These are phyloP conservation scores for Pythium guiyangense DNA, from an alignment of 352 stramenopile species.

Conservation along the genomic window DNA sequence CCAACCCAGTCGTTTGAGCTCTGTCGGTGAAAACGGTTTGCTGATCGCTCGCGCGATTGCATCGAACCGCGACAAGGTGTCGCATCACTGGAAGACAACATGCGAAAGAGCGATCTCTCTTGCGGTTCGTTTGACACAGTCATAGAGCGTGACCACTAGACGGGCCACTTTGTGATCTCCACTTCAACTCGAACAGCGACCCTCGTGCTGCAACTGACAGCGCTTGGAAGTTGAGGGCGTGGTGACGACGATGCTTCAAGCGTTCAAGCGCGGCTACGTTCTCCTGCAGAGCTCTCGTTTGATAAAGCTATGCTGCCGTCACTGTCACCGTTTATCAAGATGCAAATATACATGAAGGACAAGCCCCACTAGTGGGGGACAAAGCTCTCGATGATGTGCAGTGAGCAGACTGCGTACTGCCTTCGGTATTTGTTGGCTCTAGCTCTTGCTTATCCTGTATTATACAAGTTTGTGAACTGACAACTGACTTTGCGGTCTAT, in stretches of 20 bases:
- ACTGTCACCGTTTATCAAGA: background rate
- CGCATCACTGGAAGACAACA: constrained; percentile 12
- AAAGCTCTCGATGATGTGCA: constrained; percentile 15
- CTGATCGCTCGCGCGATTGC: constrained; percentile 5
- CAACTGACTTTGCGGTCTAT: background rate
- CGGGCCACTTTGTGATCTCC: too few species aligned
- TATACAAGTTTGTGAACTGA: constrained; percentile 11
- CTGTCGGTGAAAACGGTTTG: background rate
- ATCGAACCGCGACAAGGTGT: constrained; percentile 11
- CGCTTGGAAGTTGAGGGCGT: background rate
- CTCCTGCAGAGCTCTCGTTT: background rate
- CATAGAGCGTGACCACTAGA: too few species aligned
- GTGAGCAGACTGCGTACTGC: constrained; percentile 14
- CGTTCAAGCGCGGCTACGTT: background rate
- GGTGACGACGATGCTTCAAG: background rate
- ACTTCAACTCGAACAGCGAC: background rate
- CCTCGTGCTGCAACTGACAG: background rate
- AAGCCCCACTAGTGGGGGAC: too few species aligned
- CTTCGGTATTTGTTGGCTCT: constrained; percentile 15
- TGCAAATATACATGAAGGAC: too few species aligned
- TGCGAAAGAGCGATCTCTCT: constrained; percentile 8
- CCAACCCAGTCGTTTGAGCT: background rate
- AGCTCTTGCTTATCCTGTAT: constrained; percentile 4
- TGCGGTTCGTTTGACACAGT: background rate
- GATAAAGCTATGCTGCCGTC: background rate